Evolutionary conservation across 1,284 basidiomycete species (phyloP), one percentile per base, ranked within the genome.

Genomic region (Ganoderma lucidum): DNA sequence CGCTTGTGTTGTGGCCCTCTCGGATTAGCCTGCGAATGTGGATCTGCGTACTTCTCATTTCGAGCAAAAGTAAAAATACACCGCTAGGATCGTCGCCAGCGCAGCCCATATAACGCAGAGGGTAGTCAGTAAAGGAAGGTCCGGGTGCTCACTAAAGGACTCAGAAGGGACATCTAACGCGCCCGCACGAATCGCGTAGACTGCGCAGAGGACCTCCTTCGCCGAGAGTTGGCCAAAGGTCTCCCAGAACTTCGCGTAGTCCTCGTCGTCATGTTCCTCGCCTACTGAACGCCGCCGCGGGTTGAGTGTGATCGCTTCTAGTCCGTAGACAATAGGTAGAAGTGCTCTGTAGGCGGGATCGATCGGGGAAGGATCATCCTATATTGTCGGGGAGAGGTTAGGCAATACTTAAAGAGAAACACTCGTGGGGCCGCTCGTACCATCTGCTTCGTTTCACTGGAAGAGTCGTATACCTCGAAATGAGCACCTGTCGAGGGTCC

Each of bases 211-310:
- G 37, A 73, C 48, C 28, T 73, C 69, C 48, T 69, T 69, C 37
- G 69, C 67, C 1, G 69, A 69, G 12, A 73, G 65, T 45, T 73
- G 62, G 6, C 63, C 65, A 58, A 73, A 73, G 14, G 67, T 66
- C 23, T 73, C 71, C 71, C 71, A 73, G 63, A 73, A 73, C 28
- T 53, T 65, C 23, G 39, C 15, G 32, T 70, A 70, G 30, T 67
- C 67, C 14, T 68, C 67, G 44, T 73, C 69, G 35, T 58, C 30
- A 45, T 69, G 51, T 41, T 70, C 63, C 9, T 66, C 69, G 5
- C 66, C 63, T 6, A 69, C 63, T 0, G 69, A 35, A 12, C 15
- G 41, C 37, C 61, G 51, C 2, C 53, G 39, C 0, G 69, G 67
- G 19, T 63, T 58, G 4, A 65, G 55, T 0, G 67, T 45, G 41